Conservation (phyloP, 768 basidiomycete genomes). For the Podaxis carcinomalis region DNA sequence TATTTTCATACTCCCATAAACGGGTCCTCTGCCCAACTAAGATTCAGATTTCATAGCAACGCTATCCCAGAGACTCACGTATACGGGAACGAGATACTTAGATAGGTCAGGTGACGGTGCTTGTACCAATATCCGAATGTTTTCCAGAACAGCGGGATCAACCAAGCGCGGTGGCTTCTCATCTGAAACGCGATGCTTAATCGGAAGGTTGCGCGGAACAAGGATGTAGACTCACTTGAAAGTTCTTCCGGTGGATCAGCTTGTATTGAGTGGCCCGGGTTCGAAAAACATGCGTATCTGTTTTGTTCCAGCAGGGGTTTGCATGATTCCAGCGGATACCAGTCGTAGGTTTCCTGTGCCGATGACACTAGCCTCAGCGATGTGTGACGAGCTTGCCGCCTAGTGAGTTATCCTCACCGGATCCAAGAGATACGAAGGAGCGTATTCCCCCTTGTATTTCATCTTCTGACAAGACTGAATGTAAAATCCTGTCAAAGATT, state of each 20-base stretch:
- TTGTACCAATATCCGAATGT: neutral
- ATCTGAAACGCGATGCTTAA: neutral
- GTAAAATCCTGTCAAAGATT: slow-evolving; percentile 71
- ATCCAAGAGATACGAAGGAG: slow-evolving; percentile 83
- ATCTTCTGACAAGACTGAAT: slow-evolving; percentile 92
- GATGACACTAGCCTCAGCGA: neutral
- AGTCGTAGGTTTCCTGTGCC: slow-evolving; percentile 69
- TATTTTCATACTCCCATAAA: slow-evolving; percentile 25
- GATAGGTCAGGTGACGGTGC: neutral
- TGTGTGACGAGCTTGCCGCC: neutral
- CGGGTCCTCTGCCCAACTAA: slow-evolving; percentile 12
- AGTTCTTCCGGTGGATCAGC: slow-evolving; percentile 22
- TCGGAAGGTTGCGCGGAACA: neutral
- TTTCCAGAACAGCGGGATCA: slow-evolving; percentile 4
- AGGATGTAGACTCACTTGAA: slow-evolving; percentile 7
- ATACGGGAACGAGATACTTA: slow-evolving; percentile 8
- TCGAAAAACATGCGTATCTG: slow-evolving; percentile 67
- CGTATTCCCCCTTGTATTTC: slow-evolving; percentile 93
- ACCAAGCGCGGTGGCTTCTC: neutral
- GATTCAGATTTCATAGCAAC: neutral
- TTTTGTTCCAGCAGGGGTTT: slow-evolving; percentile 56
- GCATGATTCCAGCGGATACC: slow-evolving; percentile 66
- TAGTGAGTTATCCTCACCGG: slow-evolving; percentile 46
- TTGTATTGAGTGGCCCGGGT: slow-evolving; percentile 50
- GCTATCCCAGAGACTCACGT: neutral